These are phyloP conservation scores for Lachancea sp. DNA, from an alignment of 805 yeast genomes.

Conservation along the genomic window DNA sequence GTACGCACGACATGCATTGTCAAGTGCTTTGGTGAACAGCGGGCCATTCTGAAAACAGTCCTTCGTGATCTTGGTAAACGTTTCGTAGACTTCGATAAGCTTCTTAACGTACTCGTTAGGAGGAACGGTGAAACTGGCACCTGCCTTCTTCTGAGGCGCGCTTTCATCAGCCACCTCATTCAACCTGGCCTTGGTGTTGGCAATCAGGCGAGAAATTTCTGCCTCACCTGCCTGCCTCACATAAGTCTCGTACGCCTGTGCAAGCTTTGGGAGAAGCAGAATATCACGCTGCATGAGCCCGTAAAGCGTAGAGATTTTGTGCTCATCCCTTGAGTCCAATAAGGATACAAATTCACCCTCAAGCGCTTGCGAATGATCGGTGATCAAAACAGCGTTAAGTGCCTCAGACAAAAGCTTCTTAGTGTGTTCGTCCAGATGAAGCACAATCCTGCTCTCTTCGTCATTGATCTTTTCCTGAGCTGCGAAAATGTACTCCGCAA, in stretches of 20 bases:
- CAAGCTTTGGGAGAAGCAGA: slow-evolving; percentile 69
- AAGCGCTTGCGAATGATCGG: slow-evolving; percentile 67
- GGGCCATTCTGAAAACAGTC: slow-evolving; percentile 56
- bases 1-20: slow-evolving; percentile 77
- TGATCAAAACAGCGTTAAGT: slow-evolving; percentile 69
- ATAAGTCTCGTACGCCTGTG: slow-evolving; percentile 63
- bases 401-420: slow-evolving; percentile 69
- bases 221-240: slow-evolving; percentile 56
- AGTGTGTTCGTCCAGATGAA: slow-evolving; percentile 81
- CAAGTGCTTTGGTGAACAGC: slow-evolving; percentile 78
- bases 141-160: slow-evolving; percentile 25
- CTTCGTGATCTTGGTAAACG: slow-evolving; percentile 38
- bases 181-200: slow-evolving; percentile 14
- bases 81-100: slow-evolving; percentile 60
- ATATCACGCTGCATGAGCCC: slow-evolving; percentile 71
- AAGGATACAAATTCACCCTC: slow-evolving; percentile 71
- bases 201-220: slow-evolving; percentile 22
- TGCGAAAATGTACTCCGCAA: slow-evolving; percentile 83
- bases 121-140: slow-evolving; percentile 37
- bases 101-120: slow-evolving; percentile 79
- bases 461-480: slow-evolving; percentile 79
- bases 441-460: slow-evolving; percentile 71
- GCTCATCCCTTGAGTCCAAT: slow-evolving; percentile 52
- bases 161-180: slow-evolving; percentile 14
- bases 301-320: slow-evolving; percentile 74